Conservation (phyloP, 768 basidiomycete species). For the Lactarius sp. region DNA sequence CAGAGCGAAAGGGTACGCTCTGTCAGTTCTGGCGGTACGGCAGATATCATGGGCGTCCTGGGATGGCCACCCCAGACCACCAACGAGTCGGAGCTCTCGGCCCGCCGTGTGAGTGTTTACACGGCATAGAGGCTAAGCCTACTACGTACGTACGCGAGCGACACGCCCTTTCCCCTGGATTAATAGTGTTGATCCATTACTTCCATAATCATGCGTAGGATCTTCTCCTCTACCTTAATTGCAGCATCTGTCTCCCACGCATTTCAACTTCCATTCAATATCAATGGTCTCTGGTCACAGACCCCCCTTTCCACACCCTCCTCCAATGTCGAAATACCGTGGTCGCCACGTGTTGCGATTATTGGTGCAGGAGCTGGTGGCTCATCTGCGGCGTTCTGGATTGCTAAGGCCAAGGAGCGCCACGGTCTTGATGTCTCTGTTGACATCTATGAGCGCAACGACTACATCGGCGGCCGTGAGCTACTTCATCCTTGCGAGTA, state of each 20-base stretch:
- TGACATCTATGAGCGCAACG: conserved; percentile 76
- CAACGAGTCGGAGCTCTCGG: background rate
- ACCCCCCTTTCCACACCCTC: background rate
- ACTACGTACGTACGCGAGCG: too few species aligned
- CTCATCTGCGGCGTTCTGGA: conserved; percentile 79
- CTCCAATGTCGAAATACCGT: background rate
- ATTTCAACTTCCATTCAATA: conserved; percentile 48
- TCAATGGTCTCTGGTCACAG: conserved; percentile 27
- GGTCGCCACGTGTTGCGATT: conserved; percentile 58
- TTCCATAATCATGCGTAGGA: conserved; percentile 7
- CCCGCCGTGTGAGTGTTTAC: too few species aligned
- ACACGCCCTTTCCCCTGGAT: background rate
- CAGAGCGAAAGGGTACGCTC: conserved; percentile 55
- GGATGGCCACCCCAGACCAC: background rate
- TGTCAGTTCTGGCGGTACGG: conserved; percentile 52
- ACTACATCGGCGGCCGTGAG: conserved; percentile 83
- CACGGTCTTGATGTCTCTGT: conserved; percentile 66
- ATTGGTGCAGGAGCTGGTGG: conserved; percentile 90
- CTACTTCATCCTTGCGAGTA: conserved; percentile 24
- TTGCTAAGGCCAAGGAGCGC: conserved; percentile 69
- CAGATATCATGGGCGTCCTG: conserved; percentile 17
- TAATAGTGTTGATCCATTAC: background rate
- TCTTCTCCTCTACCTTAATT: conserved; percentile 28
- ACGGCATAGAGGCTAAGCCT: too few species aligned
- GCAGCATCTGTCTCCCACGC: conserved; percentile 28